Percentiles rank a stretch among this genome's conserved stretches.
Conservation (phyloP, 2,329 filamentous ascomycete species). For the Venturia pyrina region DNA sequence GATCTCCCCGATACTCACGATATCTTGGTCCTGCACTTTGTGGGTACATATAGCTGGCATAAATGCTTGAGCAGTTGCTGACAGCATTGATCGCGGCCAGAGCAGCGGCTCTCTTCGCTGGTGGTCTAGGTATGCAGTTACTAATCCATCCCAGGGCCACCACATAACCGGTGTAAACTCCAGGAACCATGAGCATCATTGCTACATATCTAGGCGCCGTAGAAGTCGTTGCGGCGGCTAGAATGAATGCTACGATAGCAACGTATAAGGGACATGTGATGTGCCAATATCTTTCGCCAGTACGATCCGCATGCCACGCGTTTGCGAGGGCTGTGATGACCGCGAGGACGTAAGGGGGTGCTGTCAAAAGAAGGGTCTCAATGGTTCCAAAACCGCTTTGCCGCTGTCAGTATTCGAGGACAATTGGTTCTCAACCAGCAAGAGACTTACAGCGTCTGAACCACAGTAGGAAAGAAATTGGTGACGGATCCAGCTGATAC, state of each 20-base stretch:
- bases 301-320: conserved; percentile 61
- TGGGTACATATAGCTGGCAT: conserved; percentile 58
- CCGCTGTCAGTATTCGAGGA: conserved; percentile 23
- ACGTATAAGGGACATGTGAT: conserved; percentile 52
- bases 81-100: conserved; percentile 69
- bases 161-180: conserved; percentile 51
- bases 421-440: neutral
- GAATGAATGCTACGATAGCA: conserved; percentile 55
- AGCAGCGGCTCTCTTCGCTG: conserved; percentile 62
- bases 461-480: conserved; percentile 38
- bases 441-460: conserved; percentile 8
- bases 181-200: conserved; percentile 61
- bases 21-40: conserved; percentile 32
- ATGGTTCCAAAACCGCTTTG: conserved; percentile 28
- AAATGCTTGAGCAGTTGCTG: conserved; percentile 60
- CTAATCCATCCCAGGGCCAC: conserved; percentile 65
- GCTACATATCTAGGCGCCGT: conserved; percentile 55
- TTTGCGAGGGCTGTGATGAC: conserved; percentile 54
- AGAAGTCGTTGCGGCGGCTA: conserved; percentile 52
- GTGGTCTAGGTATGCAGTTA: conserved; percentile 64
- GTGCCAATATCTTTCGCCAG: conserved; percentile 62
- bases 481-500: conserved; percentile 27
- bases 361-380: conserved; percentile 41
- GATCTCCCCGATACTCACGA: conserved; percentile 15
- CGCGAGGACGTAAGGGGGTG: conserved; percentile 45